Percentiles rank a stretch among this genome's conserved stretches.
Evolutionary conservation across 2,329 filamentous ascomycete genomes (phyloP).

Genomic region (Aureobasidium sp.): DNA sequence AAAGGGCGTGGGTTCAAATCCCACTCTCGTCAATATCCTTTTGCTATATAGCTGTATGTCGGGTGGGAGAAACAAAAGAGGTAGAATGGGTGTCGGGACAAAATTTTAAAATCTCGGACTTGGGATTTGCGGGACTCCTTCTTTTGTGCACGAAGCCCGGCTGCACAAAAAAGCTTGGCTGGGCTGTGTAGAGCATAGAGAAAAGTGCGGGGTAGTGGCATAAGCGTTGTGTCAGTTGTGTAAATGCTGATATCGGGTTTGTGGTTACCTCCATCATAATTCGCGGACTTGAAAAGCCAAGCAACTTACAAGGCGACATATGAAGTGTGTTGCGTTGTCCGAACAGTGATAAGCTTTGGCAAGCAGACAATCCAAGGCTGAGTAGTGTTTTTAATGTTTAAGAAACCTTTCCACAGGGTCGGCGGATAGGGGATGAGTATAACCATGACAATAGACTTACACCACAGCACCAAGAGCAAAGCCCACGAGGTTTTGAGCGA

Average conservation of each 20-base stretch:
- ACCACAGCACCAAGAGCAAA: background rate
- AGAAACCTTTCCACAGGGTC: background rate
- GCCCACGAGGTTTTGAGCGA: background rate
- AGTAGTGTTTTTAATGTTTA: background rate
- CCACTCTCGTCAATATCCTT: conserved; percentile 7
- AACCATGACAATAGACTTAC: background rate
- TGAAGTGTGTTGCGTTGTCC: background rate
- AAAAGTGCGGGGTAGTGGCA: background rate
- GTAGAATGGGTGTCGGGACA: too few relatives aligned
- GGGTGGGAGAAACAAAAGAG: too few relatives aligned
- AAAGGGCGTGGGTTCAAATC: conserved; percentile 11
- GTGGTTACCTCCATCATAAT: background rate
- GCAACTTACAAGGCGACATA: background rate
- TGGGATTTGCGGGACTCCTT: background rate
- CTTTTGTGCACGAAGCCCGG: background rate
- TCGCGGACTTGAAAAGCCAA: background rate
- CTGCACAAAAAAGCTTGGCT: background rate
- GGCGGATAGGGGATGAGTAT: background rate
- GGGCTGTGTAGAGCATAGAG: background rate
- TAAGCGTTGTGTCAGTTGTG: background rate
- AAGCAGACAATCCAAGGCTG: background rate
- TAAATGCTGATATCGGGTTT: background rate
- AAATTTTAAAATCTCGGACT: background rate
- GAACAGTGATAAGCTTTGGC: background rate
- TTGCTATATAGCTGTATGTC: background rate